Evolutionary conservation across 495 filamentous ascomycete species (phyloP), one percentile per base, ranked within the genome.

Genomic region (Penicillium ucsense): DNA sequence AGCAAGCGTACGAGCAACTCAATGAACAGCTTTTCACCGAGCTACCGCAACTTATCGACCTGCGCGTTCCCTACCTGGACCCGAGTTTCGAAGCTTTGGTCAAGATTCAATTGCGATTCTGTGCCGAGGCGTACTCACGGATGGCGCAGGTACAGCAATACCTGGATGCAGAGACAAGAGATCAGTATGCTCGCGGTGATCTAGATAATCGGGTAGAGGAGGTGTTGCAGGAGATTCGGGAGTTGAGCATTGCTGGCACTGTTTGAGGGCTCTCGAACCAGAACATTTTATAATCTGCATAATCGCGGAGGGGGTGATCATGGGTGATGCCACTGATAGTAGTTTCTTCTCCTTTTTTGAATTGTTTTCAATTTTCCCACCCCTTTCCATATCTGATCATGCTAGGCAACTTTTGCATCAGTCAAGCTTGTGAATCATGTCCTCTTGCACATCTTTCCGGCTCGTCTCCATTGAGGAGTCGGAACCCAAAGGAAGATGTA

Each of bases 81-180:
- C 92, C 92, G 1, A 87, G 82, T 47, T 98, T 98, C 62, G 92
- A 98, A 67, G 92, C 92, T 0, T 79, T 98, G 41, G 92, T 98
- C 52, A 98, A 98, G 76, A 98, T 98, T 55, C 92, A 98, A 70
- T 69, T 98, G 50, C 79, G 92, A 31, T 98, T 98, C 71, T 98
- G 92, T 63, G 92, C 92, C 8, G 92, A 98, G 66, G 92, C 92
- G 7, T 98, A 98, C 63, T 86, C 80, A 33, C 75, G 92, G 27
- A 97, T 98, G 92, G 92, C 92, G 6, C 92, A 98, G 72, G 92
- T 98, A 50, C 92, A 98, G 71, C 94, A 98, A 68, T 98, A 95
- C 66, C 76, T 98, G 38, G 92, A 97, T 65, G 83, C 90, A n/a
- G 87, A 92, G 62, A 97, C 89, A 38, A 76, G 92, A 45, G 92